Conservation (phyloP, 2,329 filamentous ascomycete genomes). For the Venturia carpophila region DNA sequence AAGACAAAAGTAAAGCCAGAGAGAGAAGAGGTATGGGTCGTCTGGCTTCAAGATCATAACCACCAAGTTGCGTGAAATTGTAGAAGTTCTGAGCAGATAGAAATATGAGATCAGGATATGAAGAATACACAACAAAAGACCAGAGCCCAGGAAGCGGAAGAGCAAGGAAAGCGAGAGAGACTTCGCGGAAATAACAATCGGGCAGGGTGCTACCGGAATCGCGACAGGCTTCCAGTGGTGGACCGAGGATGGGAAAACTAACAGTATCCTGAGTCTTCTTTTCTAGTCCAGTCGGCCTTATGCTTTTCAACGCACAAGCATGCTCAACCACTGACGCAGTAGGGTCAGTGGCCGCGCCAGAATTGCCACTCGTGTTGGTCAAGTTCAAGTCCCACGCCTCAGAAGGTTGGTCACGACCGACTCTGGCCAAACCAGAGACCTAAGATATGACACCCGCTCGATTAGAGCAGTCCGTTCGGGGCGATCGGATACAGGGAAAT, state of each 20-base stretch:
- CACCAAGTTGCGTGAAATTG: neutral
- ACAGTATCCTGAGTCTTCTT: neutral
- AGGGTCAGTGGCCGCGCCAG: neutral
- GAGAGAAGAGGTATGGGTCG: neutral
- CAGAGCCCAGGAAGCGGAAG: neutral
- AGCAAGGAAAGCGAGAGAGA: neutral
- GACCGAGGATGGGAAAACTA: neutral
- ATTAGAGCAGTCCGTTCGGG: neutral
- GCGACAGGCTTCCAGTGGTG: neutral
- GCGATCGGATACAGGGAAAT: neutral
- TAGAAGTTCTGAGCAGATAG: neutral
- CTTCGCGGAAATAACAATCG: neutral
- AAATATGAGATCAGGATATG: neutral
- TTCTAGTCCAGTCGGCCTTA: neutral
- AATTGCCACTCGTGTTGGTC: neutral
- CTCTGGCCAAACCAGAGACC: neutral
- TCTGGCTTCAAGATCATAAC: neutral
- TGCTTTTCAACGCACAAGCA: neutral
- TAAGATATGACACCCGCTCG: neutral
- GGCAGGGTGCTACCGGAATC: neutral
- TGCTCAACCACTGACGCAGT: neutral
- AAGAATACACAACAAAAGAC: neutral
- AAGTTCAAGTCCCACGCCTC: neutral
- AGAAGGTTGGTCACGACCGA: neutral
- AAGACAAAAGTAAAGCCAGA: neutral